Conservation (phyloP, 2,329 filamentous ascomycete genomes). For the Paraphoma chrysanthemicola region DNA sequence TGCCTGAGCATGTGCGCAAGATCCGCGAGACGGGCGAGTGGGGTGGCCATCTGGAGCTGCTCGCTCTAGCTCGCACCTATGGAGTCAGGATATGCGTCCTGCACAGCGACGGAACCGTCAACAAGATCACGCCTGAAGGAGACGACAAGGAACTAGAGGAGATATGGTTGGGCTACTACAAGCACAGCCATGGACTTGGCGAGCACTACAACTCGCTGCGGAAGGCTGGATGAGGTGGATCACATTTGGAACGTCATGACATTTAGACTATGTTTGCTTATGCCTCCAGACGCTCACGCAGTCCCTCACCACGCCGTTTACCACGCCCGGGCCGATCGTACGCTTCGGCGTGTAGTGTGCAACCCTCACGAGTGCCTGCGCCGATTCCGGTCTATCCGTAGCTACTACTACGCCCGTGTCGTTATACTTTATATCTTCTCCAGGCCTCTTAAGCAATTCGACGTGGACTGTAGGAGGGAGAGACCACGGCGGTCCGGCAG, state of each 20-base stretch:
- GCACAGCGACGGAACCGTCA: slow-evolving; percentile 79
- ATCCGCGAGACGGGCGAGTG: slow-evolving; percentile 91
- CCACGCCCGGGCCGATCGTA: slow-evolving; percentile 59
- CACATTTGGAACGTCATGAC: background rate
- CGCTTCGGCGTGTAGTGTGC: slow-evolving; percentile 63
- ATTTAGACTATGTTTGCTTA: slow-evolving; percentile 32
- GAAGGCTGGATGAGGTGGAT: slow-evolving; percentile 36
- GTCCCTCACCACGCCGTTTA: slow-evolving; percentile 58
- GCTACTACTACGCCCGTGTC: slow-evolving; percentile 59
- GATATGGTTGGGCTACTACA: slow-evolving; percentile 94
- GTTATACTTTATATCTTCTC: slow-evolving; percentile 69
- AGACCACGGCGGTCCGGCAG: slow-evolving; percentile 76
- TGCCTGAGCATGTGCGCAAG: slow-evolving; percentile 75
- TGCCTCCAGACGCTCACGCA: slow-evolving; percentile 58
- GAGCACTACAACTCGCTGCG: slow-evolving; percentile 95
- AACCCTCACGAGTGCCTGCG: slow-evolving; percentile 52
- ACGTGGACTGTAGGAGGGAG: slow-evolving; percentile 73
- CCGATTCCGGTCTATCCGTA: slow-evolving; percentile 53
- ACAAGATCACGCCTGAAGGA: slow-evolving; percentile 69
- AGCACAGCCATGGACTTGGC: slow-evolving; percentile 90
- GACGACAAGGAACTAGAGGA: slow-evolving; percentile 59
- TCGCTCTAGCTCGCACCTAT: slow-evolving; percentile 83
- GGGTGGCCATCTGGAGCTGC: slow-evolving; percentile 91
- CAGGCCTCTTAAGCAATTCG: slow-evolving; percentile 73
- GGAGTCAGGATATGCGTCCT: slow-evolving; percentile 82